Conservation (phyloP, 1,284 basidiomycete species). For the Cryptococcus sp. region DNA sequence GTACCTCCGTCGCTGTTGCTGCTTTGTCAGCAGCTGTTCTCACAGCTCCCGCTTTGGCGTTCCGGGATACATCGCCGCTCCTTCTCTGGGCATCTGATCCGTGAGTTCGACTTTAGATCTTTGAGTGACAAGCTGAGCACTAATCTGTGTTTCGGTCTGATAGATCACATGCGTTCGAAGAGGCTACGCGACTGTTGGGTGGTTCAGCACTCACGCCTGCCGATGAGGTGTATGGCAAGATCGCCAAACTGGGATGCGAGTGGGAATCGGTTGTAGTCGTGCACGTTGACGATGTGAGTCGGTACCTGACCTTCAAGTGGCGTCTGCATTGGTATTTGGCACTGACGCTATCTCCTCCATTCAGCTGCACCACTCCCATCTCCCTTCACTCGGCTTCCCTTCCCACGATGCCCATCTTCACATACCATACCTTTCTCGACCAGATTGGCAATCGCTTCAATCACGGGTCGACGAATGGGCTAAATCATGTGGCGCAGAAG, state of each 20-base stretch:
- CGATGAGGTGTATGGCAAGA: constrained; percentile 38
- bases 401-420: constrained; percentile 34
- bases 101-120: constrained; percentile 24
- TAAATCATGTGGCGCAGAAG: constrained; percentile 35
- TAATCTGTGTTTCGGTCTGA: not conserved
- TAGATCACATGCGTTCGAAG: constrained; percentile 10
- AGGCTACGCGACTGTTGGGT: constrained; percentile 4
- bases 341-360: not conserved
- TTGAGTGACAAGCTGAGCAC: constrained; percentile 2
- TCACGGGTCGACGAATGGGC: constrained; percentile 37
- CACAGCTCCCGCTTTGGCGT: constrained; percentile 28
- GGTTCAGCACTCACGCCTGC: constrained; percentile 34
- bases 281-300: constrained; percentile 34
- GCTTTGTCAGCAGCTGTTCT: constrained; percentile 26
- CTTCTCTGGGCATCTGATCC: constrained; percentile 43
- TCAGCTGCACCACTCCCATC: constrained; percentile 44
- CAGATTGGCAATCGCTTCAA: constrained; percentile 27
- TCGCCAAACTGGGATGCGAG: constrained; percentile 44
- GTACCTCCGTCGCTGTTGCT: constrained; percentile 14
- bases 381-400: constrained; percentile 14
- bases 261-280: constrained; percentile 40
- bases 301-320: too few species aligned
- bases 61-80: constrained; percentile 47
- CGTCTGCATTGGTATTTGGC: not conserved
- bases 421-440: constrained; percentile 37